Percentiles rank a stretch among this genome's conserved stretches.
These are phyloP conservation scores for Hymenochaete sp. DNA, from an alignment of 1,284 basidiomycete genomes.

Conservation along the genomic window DNA sequence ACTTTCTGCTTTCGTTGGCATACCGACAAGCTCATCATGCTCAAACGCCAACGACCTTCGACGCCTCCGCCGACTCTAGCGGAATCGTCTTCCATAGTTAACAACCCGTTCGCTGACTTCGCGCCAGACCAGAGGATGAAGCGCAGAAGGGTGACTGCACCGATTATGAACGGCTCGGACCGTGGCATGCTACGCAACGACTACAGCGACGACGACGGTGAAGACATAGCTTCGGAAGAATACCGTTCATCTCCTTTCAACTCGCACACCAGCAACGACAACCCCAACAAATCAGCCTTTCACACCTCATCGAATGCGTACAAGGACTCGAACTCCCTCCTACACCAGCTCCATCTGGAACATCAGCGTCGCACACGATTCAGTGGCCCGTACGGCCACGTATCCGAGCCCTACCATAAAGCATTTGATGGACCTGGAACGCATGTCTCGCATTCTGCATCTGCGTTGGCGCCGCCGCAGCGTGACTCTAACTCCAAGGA, in stretches of 20 bases:
- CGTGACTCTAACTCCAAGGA: too few relatives aligned
- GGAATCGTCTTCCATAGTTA: conserved; percentile 25
- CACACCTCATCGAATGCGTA: too few relatives aligned
- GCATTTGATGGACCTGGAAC: too few relatives aligned
- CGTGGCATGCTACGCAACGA: conserved; percentile 22
- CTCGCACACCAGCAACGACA: conserved; percentile 8
- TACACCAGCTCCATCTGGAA: conserved; percentile 59
- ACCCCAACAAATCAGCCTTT: conserved; percentile 6
- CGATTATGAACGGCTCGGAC: conserved; percentile 19
- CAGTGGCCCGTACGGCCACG: too few relatives aligned
- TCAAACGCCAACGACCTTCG: conserved; percentile 55
- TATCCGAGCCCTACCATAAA: too few relatives aligned
- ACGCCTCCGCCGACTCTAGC: conserved; percentile 41
- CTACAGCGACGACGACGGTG: conserved; percentile 30
- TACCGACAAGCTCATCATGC: conserved; percentile 36
- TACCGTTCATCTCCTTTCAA: too few relatives aligned
- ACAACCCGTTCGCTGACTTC: conserved; percentile 8
- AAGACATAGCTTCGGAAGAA: conserved; percentile 23
- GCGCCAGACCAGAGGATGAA: conserved; percentile 21
- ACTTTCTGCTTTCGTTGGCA: not conserved
- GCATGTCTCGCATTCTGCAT: too few relatives aligned
- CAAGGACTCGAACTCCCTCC: conserved; percentile 48
- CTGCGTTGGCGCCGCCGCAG: too few relatives aligned
- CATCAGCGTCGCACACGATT: conserved; percentile 48
- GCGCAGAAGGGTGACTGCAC: conserved; percentile 27